Base-by-base conservation (phyloP, 371 early-diverging fungal species). In the Rhizopus arrhizus region DNA sequence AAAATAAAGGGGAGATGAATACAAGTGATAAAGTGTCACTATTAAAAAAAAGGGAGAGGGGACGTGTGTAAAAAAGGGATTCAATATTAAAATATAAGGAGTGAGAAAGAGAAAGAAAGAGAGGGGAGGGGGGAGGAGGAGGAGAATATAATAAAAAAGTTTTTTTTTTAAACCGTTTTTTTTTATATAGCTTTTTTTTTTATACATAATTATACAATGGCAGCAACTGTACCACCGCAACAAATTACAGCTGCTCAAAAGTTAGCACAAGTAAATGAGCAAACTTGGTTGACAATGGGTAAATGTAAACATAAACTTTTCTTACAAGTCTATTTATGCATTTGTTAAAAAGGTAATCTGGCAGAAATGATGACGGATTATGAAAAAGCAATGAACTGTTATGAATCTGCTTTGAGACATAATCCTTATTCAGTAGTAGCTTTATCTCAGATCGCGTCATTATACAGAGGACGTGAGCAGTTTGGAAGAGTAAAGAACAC, bases 381-480 rank as follows among this genome's bases (percentile, higher is more conserved):
- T 31, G 92, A 95, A 55, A 83, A 87, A 35, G 95, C 97, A 3
- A 77, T 91, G 66, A 74, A 72, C 15, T 87, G 94, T 5, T 96
- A 93, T 66, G 95, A 95, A 69, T 76, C 84, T 8, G 95, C 94
- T 2, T 81, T 95, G 10, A 84, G 93, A 32, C 92, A 95, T 70
- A 95, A 95, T 63, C 91, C 95, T 12, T 89, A 92, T 67, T 94
- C 94, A 3, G 78, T 90, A 36, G 69, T 76, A 29, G 93, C 94
- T 5, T 78, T 95, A 11, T 86, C 86, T 36, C 82, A 80, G 54
- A 83, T 89, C 49, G 92, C 90, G 15, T 79, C 86, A 15, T 75
- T 91, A 36, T 91, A 86, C 73, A 73, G 88, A 63, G 73, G 83
- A 12, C 75, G 85, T 55, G 91, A 91, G 62, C 86, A 82, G 41